Base-by-base conservation (phyloP, 306 rosid species). In the Fragaria iinumae region DNA sequence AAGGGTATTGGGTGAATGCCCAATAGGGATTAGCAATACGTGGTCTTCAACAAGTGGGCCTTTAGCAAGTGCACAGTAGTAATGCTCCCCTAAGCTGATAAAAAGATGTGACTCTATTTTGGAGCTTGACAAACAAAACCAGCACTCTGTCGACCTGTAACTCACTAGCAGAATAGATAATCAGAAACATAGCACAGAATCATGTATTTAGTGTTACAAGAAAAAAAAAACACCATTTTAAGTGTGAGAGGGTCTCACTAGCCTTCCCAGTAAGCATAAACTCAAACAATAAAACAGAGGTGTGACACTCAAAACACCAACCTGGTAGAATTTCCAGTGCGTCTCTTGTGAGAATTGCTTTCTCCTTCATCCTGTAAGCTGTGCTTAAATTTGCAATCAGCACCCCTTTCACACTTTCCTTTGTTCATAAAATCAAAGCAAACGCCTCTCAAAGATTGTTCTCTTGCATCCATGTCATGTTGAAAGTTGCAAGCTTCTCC, bases 111-210 rank as follows among this genome's bases (percentile, higher is more conserved):
- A 90, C 82, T 95, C 97, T 79, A 95, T 81, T 72, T 80, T 89
- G 78, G 97, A 88, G 80, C 97, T 95, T 69, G 99, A 95, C 79
- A 95, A 83, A 91, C 99, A 95, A 84, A 95, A 95, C 99, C 99
- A 95, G 81, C 97, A 95, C 69, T 90, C 97, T 81, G 88, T 88
- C 50, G 97, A 92, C 79, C 99, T 95, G 91, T 67, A 86, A 83
- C 77, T 75, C 80, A 73, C 76, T 83, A 71, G 67, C 73, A 84
- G 48, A 77, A 76, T 67, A 72, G 71, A 76, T 17, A 77, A 67
- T 77, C 76, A 85, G 76, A 25, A 76, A 60, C 43, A 74, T 32
- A 39, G 29, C 10, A 14, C 27, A 20, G 72, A 10, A 43, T 41
- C 69, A 74, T 25, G 38, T 60, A 13, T 10, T 60, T 27, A 14